Conservation (phyloP, 73 alveolate species). For the Blepharisma stoltei region DNA sequence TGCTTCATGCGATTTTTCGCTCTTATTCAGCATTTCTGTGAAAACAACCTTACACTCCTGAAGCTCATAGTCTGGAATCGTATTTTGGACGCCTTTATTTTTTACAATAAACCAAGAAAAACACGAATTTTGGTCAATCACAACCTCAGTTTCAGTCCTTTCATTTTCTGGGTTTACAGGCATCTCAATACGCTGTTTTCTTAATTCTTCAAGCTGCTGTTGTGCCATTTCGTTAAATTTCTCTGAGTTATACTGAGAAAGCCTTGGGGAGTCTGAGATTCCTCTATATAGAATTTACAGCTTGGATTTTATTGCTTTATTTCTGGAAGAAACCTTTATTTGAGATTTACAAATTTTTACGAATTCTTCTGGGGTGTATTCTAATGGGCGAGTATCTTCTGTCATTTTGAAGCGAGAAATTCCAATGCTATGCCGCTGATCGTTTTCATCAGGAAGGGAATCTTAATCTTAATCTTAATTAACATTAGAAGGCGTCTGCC, state of each 20-base stretch:
- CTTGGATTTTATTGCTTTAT: neutral
- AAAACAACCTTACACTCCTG: neutral
- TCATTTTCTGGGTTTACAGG: neutral
- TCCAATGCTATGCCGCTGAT: no score
- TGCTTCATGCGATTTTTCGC: conserved; percentile 50
- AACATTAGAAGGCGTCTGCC: no score
- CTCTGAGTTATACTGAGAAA: neutral
- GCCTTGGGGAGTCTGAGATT: neutral
- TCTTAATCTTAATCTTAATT: no score
- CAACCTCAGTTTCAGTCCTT: neutral
- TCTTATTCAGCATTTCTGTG: neutral
- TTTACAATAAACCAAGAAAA: neutral
- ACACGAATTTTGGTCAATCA: neutral
- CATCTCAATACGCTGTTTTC: neutral
- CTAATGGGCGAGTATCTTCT: no score
- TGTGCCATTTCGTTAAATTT: conserved; percentile 8
- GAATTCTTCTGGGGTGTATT: neutral
- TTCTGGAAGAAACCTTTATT: neutral
- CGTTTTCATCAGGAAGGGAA: no score
- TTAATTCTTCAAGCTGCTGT: conserved; percentile 13
- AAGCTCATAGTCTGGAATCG: neutral
- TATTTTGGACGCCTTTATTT: neutral
- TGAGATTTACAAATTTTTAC: neutral
- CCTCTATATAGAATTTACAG: conserved; percentile 4
- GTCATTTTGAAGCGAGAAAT: no score